phyloP scores from a whole-genome alignment of 805 yeast species.

The Metschnikowia koreensis region DNA sequence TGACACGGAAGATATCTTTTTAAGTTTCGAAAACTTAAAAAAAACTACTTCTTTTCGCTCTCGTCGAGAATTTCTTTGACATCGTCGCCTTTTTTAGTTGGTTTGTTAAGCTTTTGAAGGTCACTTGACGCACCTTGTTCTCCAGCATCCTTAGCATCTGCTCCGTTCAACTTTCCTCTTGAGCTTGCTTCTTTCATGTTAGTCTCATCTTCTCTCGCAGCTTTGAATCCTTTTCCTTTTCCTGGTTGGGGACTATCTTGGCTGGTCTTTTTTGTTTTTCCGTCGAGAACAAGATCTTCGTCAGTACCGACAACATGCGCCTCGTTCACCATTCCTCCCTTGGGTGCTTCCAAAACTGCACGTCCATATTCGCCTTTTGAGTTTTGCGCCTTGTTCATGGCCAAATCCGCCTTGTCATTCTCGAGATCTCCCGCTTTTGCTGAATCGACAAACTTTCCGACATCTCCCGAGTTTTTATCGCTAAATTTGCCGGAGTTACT shows the following conservation, averaged over 20 bases:
- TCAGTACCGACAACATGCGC: conserved; percentile 43
- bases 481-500: conserved; percentile 5
- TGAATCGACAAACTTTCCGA: conserved; percentile 28
- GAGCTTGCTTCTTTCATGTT: background rate
- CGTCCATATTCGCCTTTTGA: conserved; percentile 39
- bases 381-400: conserved; percentile 37
- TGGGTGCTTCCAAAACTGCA: conserved; percentile 44
- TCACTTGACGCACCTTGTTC: background rate
- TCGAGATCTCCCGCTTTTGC: conserved; percentile 33
- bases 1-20: no score
- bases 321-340: conserved; percentile 47
- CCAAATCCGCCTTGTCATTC: conserved; percentile 33
- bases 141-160: background rate
- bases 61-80: conserved; percentile 12
- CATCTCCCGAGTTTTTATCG: conserved; percentile 24
- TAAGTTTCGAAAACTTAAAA: no score
- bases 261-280: conserved; percentile 12
- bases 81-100: conserved; percentile 5
- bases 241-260: background rate
- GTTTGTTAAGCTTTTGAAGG: background rate
- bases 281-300: conserved; percentile 26
- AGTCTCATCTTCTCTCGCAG: conserved; percentile 7
- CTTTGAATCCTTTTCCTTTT: conserved; percentile 13
- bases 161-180: background rate
- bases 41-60: conserved; percentile 2